Percentiles rank a stretch among this genome's conserved stretches.
phyloP scores from a whole-genome alignment of 768 basidiomycete species.

The Candolleomyces aberdarensis region DNA sequence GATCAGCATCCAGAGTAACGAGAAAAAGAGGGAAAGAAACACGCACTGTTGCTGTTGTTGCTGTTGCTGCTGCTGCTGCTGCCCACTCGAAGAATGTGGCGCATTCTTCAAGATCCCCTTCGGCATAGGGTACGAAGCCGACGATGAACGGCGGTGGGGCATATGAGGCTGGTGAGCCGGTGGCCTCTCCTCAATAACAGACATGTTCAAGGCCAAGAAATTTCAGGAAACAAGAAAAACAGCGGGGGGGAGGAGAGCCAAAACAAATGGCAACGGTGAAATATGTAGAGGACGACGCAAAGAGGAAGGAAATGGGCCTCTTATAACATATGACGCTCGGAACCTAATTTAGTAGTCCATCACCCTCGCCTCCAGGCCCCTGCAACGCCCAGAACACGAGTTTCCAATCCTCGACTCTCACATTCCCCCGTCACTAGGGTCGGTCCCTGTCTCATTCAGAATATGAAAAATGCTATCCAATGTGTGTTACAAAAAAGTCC shows the following conservation, averaged over 20 bases:
- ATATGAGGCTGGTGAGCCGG: slow-evolving; percentile 40
- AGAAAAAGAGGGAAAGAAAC: neutral
- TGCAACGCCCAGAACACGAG: slow-evolving; percentile 4
- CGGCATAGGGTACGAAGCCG: slow-evolving; percentile 67
- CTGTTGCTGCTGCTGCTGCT: slow-evolving; percentile 15
- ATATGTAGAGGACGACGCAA: neutral
- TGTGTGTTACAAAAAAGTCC: too few relatives aligned
- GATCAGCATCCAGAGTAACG: neutral
- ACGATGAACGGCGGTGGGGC: slow-evolving; percentile 51
- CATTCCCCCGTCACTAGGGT: neutral
- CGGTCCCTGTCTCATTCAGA: too few relatives aligned
- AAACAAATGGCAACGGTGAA: neutral
- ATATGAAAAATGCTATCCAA: too few relatives aligned
- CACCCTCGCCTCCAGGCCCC: neutral
- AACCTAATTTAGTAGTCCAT: slow-evolving; percentile 4
- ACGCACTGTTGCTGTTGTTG: neutral
- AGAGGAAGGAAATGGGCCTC: neutral
- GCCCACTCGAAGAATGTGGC: slow-evolving; percentile 47
- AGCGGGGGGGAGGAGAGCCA: neutral
- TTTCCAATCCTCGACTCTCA: neutral
- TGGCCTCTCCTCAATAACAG: slow-evolving; percentile 1
- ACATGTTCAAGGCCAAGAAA: neutral
- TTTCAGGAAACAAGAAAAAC: neutral
- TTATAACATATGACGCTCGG: neutral
- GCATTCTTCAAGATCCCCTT: slow-evolving; percentile 91